A percentile compares a stretch with the other conserved stretches of the same genome.
phyloP scores from a whole-genome alignment of 176 grass and related monocot species.

The Cenchrus fungigraminus region DNA sequence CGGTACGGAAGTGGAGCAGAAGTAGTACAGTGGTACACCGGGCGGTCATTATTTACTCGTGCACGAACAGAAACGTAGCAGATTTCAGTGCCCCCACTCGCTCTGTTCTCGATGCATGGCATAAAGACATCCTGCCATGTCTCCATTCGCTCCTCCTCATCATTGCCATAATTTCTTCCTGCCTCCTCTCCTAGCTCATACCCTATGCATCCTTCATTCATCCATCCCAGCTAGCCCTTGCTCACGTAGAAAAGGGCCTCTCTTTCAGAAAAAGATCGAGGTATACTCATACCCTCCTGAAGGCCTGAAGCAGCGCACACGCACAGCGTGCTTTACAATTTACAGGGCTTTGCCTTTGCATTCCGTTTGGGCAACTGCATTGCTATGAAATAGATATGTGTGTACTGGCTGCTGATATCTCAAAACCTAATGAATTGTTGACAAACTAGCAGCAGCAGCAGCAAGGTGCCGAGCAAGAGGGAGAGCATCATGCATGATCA shows the following conservation, averaged over 20 bases:
- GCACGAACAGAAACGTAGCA: slow-evolving; percentile 40
- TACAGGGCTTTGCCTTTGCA: background rate
- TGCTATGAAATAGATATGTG: background rate
- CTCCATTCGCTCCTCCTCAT: slow-evolving; percentile 39
- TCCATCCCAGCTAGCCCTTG: background rate
- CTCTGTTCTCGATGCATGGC: slow-evolving; percentile 42
- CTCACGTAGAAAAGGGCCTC: background rate
- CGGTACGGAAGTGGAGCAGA: background rate
- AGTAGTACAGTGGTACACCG: background rate
- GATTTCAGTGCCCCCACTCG: slow-evolving; percentile 47
- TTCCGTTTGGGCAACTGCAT: background rate
- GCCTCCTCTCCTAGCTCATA: slow-evolving; percentile 10
- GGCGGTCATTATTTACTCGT: slow-evolving; percentile 46
- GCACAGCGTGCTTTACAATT: background rate
- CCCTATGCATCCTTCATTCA: background rate
- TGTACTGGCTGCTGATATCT: background rate
- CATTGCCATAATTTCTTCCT: slow-evolving; percentile 44
- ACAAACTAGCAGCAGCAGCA: background rate
- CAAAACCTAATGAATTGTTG: background rate
- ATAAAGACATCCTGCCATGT: slow-evolving; percentile 43
- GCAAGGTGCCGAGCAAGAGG: background rate
- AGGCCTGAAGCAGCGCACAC: background rate
- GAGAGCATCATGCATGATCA: background rate
- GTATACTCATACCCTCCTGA: background rate
- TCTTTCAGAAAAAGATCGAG: background rate